A percentile compares a stretch with the other conserved stretches of the same genome.
These are phyloP conservation scores for Trichoderma polysporum DNA, from an alignment of 2,329 filamentous ascomycete genomes.

Conservation along the genomic window DNA sequence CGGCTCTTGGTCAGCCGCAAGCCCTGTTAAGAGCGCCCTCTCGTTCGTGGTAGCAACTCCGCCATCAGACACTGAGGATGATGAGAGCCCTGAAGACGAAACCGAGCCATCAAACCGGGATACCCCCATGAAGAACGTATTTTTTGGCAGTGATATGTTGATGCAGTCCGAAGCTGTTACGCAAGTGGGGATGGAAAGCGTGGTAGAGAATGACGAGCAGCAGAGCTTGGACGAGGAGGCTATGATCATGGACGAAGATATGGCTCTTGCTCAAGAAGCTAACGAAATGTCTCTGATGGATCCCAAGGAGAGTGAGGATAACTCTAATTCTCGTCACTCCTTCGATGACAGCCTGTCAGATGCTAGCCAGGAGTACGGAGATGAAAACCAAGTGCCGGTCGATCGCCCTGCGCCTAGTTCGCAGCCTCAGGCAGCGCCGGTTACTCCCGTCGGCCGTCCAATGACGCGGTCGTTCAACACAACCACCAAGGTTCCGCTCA, in stretches of 20 bases:
- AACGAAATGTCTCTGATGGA: conserved; percentile 60
- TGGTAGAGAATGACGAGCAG: conserved; percentile 29
- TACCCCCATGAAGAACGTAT: conserved; percentile 47
- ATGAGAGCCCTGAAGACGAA: not conserved
- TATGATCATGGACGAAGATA: conserved; percentile 54
- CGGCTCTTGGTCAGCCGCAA: conserved; percentile 61
- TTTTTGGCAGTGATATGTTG: conserved; percentile 63
- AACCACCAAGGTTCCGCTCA: conserved; percentile 74
- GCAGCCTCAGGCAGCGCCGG: conserved; percentile 41
- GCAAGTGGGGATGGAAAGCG: not conserved
- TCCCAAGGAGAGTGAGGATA: conserved; percentile 40
- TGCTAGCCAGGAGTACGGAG: conserved; percentile 64
- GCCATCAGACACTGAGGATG: not conserved
- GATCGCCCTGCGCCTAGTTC: conserved; percentile 45
- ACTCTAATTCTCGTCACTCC: conserved; percentile 31
- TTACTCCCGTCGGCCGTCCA: conserved; percentile 54
- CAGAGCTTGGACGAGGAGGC: conserved; percentile 47
- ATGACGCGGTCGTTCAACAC: conserved; percentile 62
- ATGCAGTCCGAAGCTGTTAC: conserved; percentile 29
- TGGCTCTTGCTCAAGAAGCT: conserved; percentile 58
- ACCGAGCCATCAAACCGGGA: conserved; percentile 28
- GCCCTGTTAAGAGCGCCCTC: conserved; percentile 39
- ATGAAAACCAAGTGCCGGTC: conserved; percentile 62
- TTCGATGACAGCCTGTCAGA: conserved; percentile 56
- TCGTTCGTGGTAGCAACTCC: not conserved